Base-by-base conservation (phyloP, 805 yeast genomes). In the Priceomyces melissophilus region DNA sequence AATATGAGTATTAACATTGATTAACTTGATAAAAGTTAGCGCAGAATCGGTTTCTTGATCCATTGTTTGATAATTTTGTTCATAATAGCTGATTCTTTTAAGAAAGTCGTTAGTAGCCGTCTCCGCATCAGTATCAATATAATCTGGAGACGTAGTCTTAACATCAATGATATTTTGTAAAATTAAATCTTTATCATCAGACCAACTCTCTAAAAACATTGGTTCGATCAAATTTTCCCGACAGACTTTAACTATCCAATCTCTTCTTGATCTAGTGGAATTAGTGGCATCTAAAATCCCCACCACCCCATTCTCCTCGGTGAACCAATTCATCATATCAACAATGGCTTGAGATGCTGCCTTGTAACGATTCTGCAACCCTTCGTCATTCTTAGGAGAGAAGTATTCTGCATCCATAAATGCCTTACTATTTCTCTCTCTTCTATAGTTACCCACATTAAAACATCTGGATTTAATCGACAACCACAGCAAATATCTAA, bases 211-310 rank as follows among this genome's bases (percentile, higher is more conserved):
- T 46, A 93, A 76, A 58, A 91, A 93, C 73, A 93, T 79, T 1
- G 98, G 95, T 60, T 87, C 91, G 43, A 93, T 82, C 32, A 73
- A 73, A 54, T 84, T 75, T 45, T 76, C 75, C 29, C 84, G 67
- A 49, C 85, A 78, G 40, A 84, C 69, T 49, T 75, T 64, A 46
- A 82, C 67, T 39, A 91, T 76, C 69, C 76, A 68, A 17, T 71
- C 70, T 50, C 99, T 75, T 53, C 95, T 76, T 35, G 73, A 78
- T 44, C 74, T 68, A 3, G 96, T 89, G 29, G 89, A 82, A 61
- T 91, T 90, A 2, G 96, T 88, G 17, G 96, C 97, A 63, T 93
- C 99, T 43, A 91, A 71, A 5, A 93, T 87, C 0, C 96, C 98
- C 33, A 93, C 98, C 17, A 83, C 84, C 11, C 96, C 96, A 44